A percentile compares a stretch with the other conserved stretches of the same genome.
These are phyloP conservation scores for Stephanodiscus minutulus DNA, from an alignment of 108 stramenopile genomes.

Conservation along the genomic window DNA sequence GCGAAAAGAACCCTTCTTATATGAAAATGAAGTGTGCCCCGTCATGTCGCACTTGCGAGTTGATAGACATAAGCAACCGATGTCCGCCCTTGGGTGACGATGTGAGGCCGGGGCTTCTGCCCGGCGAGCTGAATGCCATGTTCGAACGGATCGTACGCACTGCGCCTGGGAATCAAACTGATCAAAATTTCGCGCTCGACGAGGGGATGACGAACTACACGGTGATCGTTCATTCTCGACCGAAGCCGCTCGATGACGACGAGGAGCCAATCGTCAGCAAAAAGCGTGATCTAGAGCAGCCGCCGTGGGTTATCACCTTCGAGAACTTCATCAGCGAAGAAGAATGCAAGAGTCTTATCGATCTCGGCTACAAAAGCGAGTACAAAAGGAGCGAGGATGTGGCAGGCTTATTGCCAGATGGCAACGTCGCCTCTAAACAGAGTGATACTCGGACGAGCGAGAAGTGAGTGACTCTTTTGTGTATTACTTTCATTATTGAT, in stretches of 20 bases:
- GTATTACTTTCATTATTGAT: background rate
- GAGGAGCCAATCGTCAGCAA: slow-evolving; percentile 36
- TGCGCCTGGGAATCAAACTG: slow-evolving; percentile 78
- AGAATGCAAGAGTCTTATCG: slow-evolving; percentile 67
- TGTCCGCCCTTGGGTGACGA: slow-evolving; percentile 55
- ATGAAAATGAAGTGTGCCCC: slow-evolving; percentile 75
- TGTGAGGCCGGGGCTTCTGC: slow-evolving; percentile 48
- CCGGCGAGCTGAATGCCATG: slow-evolving; percentile 59
- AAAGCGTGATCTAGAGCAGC: slow-evolving; percentile 45
- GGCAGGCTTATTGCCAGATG: slow-evolving; percentile 59
- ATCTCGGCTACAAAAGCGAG: slow-evolving; percentile 52
- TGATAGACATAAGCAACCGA: slow-evolving; percentile 65
- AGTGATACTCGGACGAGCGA: slow-evolving; percentile 48
- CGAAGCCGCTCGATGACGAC: slow-evolving; percentile 35
- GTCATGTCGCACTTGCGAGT: slow-evolving; percentile 73
- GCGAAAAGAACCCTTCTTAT: slow-evolving; percentile 67
- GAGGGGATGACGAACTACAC: slow-evolving; percentile 69
- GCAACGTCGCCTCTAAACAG: slow-evolving; percentile 52
- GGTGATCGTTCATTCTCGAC: slow-evolving; percentile 67
- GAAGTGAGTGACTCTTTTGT: slow-evolving; percentile 30
- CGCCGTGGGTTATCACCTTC: slow-evolving; percentile 82
- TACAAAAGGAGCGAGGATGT: slow-evolving; percentile 71
- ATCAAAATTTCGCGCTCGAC: slow-evolving; percentile 44
- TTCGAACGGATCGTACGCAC: slow-evolving; percentile 71
- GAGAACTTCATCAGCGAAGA: slow-evolving; percentile 68